Conservation (phyloP, 139 green algal genomes). For the Haematococcus sp. region DNA sequence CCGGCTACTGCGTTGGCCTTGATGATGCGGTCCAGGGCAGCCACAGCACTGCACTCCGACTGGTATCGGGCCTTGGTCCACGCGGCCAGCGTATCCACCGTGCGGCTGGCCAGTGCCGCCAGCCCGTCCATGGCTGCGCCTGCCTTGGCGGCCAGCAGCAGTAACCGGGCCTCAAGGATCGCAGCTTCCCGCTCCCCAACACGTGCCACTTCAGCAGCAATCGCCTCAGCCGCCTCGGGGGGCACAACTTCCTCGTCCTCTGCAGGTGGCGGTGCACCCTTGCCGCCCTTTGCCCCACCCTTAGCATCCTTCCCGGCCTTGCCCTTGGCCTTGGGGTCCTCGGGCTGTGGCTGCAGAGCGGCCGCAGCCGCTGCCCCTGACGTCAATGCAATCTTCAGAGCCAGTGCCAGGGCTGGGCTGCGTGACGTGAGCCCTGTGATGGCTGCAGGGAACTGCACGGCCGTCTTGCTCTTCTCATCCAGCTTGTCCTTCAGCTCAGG, state of each 20-base stretch:
- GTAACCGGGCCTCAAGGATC: slow-evolving; percentile 39
- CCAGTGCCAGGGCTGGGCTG: not conserved
- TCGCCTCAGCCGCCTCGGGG: slow-evolving; percentile 15
- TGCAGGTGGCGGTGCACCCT: slow-evolving; percentile 12
- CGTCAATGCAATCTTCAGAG: slow-evolving; percentile 15
- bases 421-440: slow-evolving; percentile 1
- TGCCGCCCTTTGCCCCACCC: not conserved
- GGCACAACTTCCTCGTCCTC: slow-evolving; percentile 20
- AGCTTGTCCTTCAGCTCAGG: slow-evolving; percentile 41
- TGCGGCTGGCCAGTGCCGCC: not conserved
- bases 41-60: slow-evolving; percentile 67
- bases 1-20: slow-evolving; percentile 44
- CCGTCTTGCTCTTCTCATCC: slow-evolving; percentile 38
- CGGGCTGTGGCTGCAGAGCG: not conserved
- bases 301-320: slow-evolving; percentile 8
- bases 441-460: slow-evolving; percentile 14
- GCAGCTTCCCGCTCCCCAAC: slow-evolving; percentile 22
- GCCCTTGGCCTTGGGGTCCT: slow-evolving; percentile 10
- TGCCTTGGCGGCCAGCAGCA: slow-evolving; percentile 20
- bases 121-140: slow-evolving; percentile 8
- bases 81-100: not conserved
- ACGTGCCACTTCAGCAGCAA: slow-evolving; percentile 27
- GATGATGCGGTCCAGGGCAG: slow-evolving; percentile 53
- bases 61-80: slow-evolving; percentile 42
- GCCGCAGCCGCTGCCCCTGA: not conserved